Base-by-base conservation (phyloP, 257 asterid species). In the Ocimum tenuiflorum region DNA sequence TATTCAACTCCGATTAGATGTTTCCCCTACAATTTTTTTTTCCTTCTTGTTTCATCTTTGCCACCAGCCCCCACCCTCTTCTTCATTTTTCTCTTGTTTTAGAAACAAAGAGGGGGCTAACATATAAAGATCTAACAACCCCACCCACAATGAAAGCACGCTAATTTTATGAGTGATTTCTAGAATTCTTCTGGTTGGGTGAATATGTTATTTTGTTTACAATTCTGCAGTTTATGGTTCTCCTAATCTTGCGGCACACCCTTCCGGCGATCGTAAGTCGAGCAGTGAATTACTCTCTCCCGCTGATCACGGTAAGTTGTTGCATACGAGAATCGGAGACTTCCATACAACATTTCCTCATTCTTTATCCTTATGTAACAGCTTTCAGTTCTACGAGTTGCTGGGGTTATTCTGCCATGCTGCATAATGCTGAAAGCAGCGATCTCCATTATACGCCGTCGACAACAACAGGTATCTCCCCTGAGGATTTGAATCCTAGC, bases 181-280 rank as follows among this genome's bases (percentile, higher is more conserved):
- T 56, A 27, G 33, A 63, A 27, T 18, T 41, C 29, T 57, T 7
- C 47, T n/a, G n/a, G n/a, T n/a, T n/a, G n/a, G n/a, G n/a, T n/a
- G n/a, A n/a, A n/a, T n/a, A n/a, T n/a, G n/a, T n/a, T 49, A 53
- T 29, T 27, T 38, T 13, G 7, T 67, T 12, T 48, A 24, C 51
- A 54, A n/a, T n/a, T n/a, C 15, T 77, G 77, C 91, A 94, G 99
- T 83, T 88, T 69, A 86, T 90, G 97, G 48, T 88, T 77, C 94
- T 94, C 70, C 79, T 94, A 23, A 82, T 90, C 8, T 70, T 88
- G 71, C 81, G 95, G 73, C 99, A 94, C 58, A 85, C 92, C 47
- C 92, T 94, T 55, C 99, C 97, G 0, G 48, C 83, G 72, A 74
- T 90, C 29, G 87, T 81, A 22, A 82, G 72, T 73, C 91, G 81